Evolutionary conservation across 1,139 yeast genomes (phyloP).

Genomic region (Magnusiomyces ingens): DNA sequence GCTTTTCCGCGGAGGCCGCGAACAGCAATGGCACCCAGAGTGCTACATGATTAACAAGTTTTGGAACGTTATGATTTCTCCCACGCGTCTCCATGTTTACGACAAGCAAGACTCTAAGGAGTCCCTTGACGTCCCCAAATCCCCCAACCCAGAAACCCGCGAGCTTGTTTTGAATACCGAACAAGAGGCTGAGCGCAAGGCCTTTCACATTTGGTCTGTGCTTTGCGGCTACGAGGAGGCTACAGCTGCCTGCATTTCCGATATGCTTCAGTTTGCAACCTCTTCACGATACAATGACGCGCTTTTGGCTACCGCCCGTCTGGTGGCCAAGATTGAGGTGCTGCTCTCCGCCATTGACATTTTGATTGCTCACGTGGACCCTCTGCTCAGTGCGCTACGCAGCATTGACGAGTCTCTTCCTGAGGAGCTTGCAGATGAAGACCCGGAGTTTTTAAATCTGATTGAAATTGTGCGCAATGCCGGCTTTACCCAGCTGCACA

Average conservation of each 20-base stretch:
- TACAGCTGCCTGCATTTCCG: slow-evolving; percentile 87
- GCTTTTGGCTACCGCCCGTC: slow-evolving; percentile 60
- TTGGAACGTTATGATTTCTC: slow-evolving; percentile 64
- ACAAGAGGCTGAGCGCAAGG: slow-evolving; percentile 53
- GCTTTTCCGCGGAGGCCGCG: slow-evolving; percentile 83
- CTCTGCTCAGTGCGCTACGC: slow-evolving; percentile 17
- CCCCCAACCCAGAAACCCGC: slow-evolving; percentile 43
- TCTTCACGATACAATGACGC: slow-evolving; percentile 69
- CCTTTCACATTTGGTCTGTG: slow-evolving; percentile 80
- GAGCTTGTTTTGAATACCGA: slow-evolving; percentile 53
- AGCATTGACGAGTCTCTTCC: slow-evolving; percentile 13
- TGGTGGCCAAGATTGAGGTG: slow-evolving; percentile 69
- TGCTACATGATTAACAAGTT: slow-evolving; percentile 96
- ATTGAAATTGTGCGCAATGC: slow-evolving; percentile 11
- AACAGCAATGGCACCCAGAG: slow-evolving; percentile 98
- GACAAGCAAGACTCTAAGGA: not conserved
- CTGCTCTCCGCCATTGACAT: slow-evolving; percentile 71
- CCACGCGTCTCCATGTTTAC: slow-evolving; percentile 4
- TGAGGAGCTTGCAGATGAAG: slow-evolving; percentile 16
- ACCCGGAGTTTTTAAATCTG: slow-evolving; percentile 11
- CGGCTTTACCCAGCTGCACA: slow-evolving; percentile 36
- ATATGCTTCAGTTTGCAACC: slow-evolving; percentile 83
- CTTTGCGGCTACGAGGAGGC: slow-evolving; percentile 86
- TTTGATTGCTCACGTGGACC: slow-evolving; percentile 24
- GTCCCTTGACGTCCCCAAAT: not conserved